These are phyloP conservation scores for Dioscorea dumetorum DNA, from an alignment of 106 monocot species.

Conservation along the genomic window DNA sequence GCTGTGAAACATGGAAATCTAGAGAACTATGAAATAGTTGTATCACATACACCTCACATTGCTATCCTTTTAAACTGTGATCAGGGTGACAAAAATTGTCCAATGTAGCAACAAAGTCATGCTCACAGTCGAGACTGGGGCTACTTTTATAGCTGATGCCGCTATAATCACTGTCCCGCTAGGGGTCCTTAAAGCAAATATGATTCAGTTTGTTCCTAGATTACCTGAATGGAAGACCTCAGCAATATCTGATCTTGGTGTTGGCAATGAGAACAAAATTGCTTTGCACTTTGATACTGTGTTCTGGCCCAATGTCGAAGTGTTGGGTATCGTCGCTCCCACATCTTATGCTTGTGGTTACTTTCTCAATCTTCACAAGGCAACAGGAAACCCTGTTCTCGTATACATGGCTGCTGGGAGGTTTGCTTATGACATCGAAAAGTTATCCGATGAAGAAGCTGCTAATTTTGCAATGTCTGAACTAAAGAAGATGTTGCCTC, in stretches of 20 bases:
- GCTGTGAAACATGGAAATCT: too few relatives aligned
- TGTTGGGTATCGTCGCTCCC: constrained; percentile 71
- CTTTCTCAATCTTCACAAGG: constrained; percentile 97
- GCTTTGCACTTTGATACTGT: constrained; percentile 65
- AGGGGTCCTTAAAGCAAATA: constrained; percentile 84
- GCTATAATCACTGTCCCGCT: constrained; percentile 89
- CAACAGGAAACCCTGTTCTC: constrained; percentile 71
- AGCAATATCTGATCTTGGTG: constrained; percentile 82
- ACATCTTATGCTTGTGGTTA: constrained; percentile 84
- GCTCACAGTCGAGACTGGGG: constrained; percentile 51
- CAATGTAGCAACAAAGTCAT: constrained; percentile 49
- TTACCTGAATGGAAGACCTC: constrained; percentile 84
- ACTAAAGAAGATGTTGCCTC: constrained; percentile 76
- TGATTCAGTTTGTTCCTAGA: constrained; percentile 73
- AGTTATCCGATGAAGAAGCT: constrained; percentile 70
- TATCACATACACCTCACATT: too few relatives aligned
- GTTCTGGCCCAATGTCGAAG: constrained; percentile 98
- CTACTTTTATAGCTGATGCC: constrained; percentile 67
- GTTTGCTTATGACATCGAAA: constrained; percentile 80
- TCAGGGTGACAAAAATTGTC: constrained; percentile 59
- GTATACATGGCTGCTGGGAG: constrained; percentile 98
- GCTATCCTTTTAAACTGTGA: not conserved
- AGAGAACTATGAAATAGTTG: too few relatives aligned
- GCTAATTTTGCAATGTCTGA: constrained; percentile 61
- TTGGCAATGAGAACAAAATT: constrained; percentile 94